phyloP scores from a whole-genome alignment of 306 rosid genomes.

The Vigna nakashimae region DNA sequence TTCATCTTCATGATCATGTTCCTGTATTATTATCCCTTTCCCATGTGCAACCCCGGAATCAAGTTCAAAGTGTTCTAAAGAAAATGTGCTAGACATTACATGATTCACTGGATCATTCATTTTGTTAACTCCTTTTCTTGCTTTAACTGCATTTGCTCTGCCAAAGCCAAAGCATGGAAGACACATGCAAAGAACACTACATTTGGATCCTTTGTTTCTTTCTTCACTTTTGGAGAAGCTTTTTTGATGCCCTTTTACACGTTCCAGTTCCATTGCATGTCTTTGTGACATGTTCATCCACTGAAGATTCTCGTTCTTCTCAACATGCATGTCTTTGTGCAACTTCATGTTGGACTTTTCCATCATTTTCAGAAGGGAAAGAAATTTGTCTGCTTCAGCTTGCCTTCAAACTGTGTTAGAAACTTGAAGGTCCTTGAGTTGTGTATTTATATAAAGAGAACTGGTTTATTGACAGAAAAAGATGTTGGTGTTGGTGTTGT shows the following conservation, averaged over 20 bases:
- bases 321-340: constrained; percentile 64
- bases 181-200: constrained; percentile 66
- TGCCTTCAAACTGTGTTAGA: constrained; percentile 1
- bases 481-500: constrained; percentile 18
- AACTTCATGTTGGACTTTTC: constrained; percentile 25
- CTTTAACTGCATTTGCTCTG: constrained; percentile 58
- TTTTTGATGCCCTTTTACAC: constrained; percentile 36
- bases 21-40: constrained; percentile 45
- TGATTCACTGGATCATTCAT: constrained; percentile 39
- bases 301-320: constrained; percentile 38
- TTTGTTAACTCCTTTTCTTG: constrained; percentile 49
- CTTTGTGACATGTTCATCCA: constrained; percentile 59
- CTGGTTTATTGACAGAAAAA: constrained; percentile 42
- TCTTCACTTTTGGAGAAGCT: constrained; percentile 41
- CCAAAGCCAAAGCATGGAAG: constrained; percentile 72
- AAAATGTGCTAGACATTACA: constrained; percentile 74
- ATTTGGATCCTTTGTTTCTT: constrained; percentile 51
- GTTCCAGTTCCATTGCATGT: constrained; percentile 36
- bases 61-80: constrained; percentile 73
- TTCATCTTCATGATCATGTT: constrained; percentile 54
- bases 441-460: background rate
- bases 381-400: constrained; percentile 18
- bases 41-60: constrained; percentile 66
- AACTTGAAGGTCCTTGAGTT: background rate
- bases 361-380: constrained; percentile 13